These are phyloP conservation scores for Backusella tarrabulga DNA, from an alignment of 192 early-diverging fungal genomes.

Conservation along the genomic window DNA sequence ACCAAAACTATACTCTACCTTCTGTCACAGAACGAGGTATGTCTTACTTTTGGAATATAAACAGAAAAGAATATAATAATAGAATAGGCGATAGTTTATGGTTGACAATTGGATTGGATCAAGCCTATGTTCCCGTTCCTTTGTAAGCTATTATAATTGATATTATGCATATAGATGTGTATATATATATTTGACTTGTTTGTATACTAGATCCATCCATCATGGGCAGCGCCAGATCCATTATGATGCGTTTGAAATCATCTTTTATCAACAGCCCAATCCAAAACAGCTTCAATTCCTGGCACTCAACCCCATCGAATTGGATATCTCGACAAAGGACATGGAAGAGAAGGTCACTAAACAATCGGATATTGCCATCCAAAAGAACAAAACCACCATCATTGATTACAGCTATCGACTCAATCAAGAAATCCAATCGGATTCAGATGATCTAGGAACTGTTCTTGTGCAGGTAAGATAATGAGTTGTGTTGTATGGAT, in stretches of 20 bases:
- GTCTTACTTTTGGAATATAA: not conserved
- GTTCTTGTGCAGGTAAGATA: slow-evolving; percentile 52
- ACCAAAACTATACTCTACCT: not conserved
- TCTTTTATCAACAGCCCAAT: slow-evolving; percentile 59
- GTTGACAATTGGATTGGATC: slow-evolving; percentile 15
- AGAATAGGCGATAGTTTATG: slow-evolving; percentile 11
- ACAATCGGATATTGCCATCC: not conserved
- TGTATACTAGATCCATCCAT: not conserved
- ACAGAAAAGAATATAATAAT: not conserved
- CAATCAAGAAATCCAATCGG: not conserved
- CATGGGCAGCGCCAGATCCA: not conserved
- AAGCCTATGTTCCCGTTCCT: slow-evolving; percentile 24
- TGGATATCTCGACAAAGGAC: slow-evolving; percentile 57
- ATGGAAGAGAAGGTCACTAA: not conserved
- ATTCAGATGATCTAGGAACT: slow-evolving; percentile 30
- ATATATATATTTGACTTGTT: too few species aligned
- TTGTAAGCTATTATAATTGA: not conserved
- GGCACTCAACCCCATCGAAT: slow-evolving; percentile 60
- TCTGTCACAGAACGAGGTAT: not conserved
- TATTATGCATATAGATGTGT: too few species aligned
- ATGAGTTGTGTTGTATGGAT: not conserved
- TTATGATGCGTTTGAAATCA: slow-evolving; percentile 38
- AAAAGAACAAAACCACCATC: slow-evolving; percentile 34
- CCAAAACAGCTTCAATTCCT: slow-evolving; percentile 62
- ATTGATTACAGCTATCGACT: slow-evolving; percentile 25